Evolutionary conservation across 2,329 filamentous ascomycete genomes (phyloP).

Genomic region (Lasiodiplodia hormozganensis): DNA sequence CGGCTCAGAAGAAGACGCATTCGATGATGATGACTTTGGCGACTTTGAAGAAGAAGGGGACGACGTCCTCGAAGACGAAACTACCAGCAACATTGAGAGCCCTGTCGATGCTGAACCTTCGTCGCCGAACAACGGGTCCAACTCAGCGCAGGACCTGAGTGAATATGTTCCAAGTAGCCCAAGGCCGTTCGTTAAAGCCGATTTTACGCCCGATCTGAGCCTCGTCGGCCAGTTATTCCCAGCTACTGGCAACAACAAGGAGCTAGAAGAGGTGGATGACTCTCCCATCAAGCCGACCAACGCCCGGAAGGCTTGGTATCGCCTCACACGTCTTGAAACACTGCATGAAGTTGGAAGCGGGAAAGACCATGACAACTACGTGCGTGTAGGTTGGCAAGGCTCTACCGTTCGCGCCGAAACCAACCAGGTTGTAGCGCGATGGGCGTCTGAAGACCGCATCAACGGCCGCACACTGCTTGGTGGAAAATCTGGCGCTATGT

Average conservation of each 20-base stretch:
- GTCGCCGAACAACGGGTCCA: neutral
- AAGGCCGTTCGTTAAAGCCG: neutral
- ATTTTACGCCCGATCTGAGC: constrained; percentile 33
- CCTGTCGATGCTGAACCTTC: neutral
- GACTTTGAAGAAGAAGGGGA: constrained; percentile 30
- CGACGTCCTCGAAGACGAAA: neutral
- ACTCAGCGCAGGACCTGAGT: neutral
- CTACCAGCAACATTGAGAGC: neutral
- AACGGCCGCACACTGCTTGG: constrained; percentile 38
- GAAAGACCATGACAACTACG: constrained; percentile 44
- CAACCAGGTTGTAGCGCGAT: constrained; percentile 44
- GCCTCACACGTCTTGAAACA: constrained; percentile 47
- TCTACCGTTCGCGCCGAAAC: constrained; percentile 44
- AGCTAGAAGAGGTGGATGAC: constrained; percentile 36
- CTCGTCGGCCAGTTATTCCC: constrained; percentile 42
- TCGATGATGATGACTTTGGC: constrained; percentile 33
- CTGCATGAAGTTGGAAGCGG: constrained; percentile 47
- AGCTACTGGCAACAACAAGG: constrained; percentile 6
- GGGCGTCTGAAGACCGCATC: constrained; percentile 47
- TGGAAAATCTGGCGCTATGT: constrained; percentile 43
- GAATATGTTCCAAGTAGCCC: constrained; percentile 5
- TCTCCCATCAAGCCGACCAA: constrained; percentile 44
- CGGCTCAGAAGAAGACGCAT: neutral
- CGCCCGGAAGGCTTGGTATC: constrained; percentile 49
- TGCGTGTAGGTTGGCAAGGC: constrained; percentile 46